Evolutionary conservation across 1,284 basidiomycete species (phyloP), one percentile per base, ranked within the genome.

Genomic region (Cutaneotrichosporon dermatis): DNA sequence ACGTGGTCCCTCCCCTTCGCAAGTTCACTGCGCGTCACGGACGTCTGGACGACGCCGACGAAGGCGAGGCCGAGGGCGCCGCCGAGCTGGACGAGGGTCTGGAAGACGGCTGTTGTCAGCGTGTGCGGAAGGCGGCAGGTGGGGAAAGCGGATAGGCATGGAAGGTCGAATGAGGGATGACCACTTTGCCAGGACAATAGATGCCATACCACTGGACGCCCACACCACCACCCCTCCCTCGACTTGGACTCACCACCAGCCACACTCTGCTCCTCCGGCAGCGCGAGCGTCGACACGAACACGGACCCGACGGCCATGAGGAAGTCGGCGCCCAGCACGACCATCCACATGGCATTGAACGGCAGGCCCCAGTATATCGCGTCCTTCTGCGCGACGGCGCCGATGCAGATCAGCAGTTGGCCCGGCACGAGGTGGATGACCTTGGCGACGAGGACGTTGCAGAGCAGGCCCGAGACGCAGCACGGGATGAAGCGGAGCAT

Each of bases 401-500:
- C 70, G 0, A 85, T 85, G 16, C 90, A 84, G 62, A 89, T 75
- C 50, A 77, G 62, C 59, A 65, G 64, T 58, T 75, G 73, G 13
- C 69, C 70, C 9, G 67, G 62, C 8, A 76, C 66, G 9, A 62
- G 48, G 54, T 69, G 63, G 51, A 73, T 64, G 10, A 76, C 55
- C 39, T 67, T 66, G 3, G 70, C 73, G 25, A 87, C 70, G 69
- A 77, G 50, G 33, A 76, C 64, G 53, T 90, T 90, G 69, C 86
- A 88, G 7, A 85, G 54, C 15, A 87, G 66, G 7, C 90, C 90
- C 6, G 82, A 83, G 37, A 90, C 75, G 15, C 84, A 83, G 83
- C 88, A 89, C 0, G 92, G 92, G 4, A 92, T 66, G 64, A 93
- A 81, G 6, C 88, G 85, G 34, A 92, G 71, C 76, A 92, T 89